Evolutionary conservation across 495 filamentous ascomycete species (phyloP).

Genomic region (Choiromyces venosus): DNA sequence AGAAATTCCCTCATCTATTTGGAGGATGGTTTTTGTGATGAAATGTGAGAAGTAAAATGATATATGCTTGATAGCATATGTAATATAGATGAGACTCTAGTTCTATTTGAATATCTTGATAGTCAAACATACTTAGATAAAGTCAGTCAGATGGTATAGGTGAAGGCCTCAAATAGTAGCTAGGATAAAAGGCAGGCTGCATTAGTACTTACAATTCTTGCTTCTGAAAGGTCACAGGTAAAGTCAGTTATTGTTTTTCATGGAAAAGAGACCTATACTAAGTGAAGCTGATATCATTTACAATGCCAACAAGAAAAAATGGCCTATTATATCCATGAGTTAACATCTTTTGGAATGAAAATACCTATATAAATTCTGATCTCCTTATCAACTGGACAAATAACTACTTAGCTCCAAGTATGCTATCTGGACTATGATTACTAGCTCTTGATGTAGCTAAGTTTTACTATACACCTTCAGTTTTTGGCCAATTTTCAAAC

Average conservation of each 20-base stretch:
- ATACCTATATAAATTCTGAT: not conserved
- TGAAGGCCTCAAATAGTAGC: not conserved
- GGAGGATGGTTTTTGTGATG: not conserved
- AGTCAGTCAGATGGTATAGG: not conserved
- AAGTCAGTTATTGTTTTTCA: not conserved
- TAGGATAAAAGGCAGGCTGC: not conserved
- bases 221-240: not conserved
- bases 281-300: no score
- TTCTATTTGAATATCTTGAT: not conserved
- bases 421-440: not conserved
- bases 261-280: not conserved
- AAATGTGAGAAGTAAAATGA: not conserved
- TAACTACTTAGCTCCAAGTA: not conserved
- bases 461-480: not conserved
- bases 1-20: not conserved
- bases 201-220: not conserved
- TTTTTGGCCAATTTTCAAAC: no score
- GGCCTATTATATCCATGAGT: not conserved
- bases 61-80: not conserved
- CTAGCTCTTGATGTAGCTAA: not conserved
- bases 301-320: not conserved
- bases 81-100: not conserved
- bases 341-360: not conserved
- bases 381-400: not conserved
- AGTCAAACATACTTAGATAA: not conserved